Evolutionary conservation across 2,329 filamentous ascomycete genomes (phyloP).

Genomic region (Alternaria sp.): DNA sequence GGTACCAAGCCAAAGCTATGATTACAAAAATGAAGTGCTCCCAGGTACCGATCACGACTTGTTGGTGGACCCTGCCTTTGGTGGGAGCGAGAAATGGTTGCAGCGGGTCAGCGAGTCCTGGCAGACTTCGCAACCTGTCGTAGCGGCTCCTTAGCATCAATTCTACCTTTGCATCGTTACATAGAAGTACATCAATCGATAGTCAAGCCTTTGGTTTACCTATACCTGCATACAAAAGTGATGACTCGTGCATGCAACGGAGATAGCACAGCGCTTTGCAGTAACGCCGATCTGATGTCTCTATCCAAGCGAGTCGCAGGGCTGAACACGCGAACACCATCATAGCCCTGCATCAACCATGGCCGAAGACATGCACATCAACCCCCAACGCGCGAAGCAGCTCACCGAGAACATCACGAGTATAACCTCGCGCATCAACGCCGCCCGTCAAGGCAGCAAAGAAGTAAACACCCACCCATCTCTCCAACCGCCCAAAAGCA

Average conservation of each 20-base stretch:
- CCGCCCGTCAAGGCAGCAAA: conserved; percentile 42
- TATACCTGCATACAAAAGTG: not conserved
- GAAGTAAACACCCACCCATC: conserved; percentile 30
- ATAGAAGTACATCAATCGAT: not conserved
- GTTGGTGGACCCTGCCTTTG: conserved; percentile 35
- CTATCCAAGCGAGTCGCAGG: conserved; percentile 1
- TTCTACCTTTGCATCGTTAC: not conserved
- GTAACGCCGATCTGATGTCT: conserved; percentile 26
- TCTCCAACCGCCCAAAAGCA: not conserved
- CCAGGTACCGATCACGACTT: conserved; percentile 33
- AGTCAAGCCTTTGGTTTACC: not conserved
- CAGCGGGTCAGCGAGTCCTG: conserved; percentile 31
- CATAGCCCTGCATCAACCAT: conserved; percentile 26
- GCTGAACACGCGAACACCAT: conserved; percentile 15
- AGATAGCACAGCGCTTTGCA: conserved; percentile 2
- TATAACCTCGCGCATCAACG: conserved; percentile 51
- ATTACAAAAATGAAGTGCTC: conserved; percentile 26
- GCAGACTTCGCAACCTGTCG: not conserved
- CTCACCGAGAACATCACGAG: conserved; percentile 54
- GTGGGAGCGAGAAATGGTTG: conserved; percentile 33
- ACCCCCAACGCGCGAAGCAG: conserved; percentile 53
- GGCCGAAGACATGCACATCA: conserved; percentile 48
- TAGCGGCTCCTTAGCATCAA: not conserved
- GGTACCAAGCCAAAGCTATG: conserved; percentile 19
- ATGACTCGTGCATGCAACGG: conserved; percentile 3